Conservation (phyloP, 2,329 filamentous ascomycete species). For the Hymenoscyphus occultus region DNA sequence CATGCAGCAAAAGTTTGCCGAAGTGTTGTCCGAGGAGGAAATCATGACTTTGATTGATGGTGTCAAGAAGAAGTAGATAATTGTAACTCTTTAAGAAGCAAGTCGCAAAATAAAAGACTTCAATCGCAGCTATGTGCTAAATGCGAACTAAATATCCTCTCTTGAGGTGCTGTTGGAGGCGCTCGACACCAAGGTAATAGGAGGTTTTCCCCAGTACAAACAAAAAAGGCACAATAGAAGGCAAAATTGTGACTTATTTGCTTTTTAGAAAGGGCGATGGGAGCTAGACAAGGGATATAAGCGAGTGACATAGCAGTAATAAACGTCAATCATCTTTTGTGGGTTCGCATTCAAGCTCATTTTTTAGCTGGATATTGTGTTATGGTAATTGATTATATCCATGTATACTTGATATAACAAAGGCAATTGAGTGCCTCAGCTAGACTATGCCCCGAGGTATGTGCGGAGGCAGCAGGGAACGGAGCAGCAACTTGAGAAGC, state of each 20-base stretch:
- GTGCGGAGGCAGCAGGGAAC: background rate
- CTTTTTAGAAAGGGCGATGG: background rate
- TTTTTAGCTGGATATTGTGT: too few relatives aligned
- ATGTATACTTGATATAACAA: too few relatives aligned
- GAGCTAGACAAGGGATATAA: too few relatives aligned
- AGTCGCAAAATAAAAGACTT: background rate
- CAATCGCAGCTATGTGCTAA: background rate
- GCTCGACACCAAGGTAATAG: background rate
- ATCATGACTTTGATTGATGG: conserved; percentile 17
- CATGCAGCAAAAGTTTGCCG: conserved; percentile 46
- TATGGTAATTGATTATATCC: too few relatives aligned
- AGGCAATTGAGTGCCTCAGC: too few relatives aligned
- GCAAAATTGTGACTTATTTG: background rate
- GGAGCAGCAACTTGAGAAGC: background rate
- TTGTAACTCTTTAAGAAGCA: background rate
- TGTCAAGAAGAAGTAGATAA: background rate
- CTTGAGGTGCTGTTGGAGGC: background rate
- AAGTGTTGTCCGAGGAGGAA: conserved; percentile 41
- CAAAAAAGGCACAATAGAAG: background rate
- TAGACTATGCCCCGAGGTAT: too few relatives aligned
- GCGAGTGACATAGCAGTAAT: too few relatives aligned
- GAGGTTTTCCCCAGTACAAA: background rate
- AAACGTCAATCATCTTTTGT: too few relatives aligned
- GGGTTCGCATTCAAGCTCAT: too few relatives aligned
- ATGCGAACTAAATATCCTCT: background rate